Evolutionary conservation across 192 early-diverging fungal species (phyloP), one percentile per base, ranked within the genome.

Genomic region (Jimgerdemannia lactiflua): DNA sequence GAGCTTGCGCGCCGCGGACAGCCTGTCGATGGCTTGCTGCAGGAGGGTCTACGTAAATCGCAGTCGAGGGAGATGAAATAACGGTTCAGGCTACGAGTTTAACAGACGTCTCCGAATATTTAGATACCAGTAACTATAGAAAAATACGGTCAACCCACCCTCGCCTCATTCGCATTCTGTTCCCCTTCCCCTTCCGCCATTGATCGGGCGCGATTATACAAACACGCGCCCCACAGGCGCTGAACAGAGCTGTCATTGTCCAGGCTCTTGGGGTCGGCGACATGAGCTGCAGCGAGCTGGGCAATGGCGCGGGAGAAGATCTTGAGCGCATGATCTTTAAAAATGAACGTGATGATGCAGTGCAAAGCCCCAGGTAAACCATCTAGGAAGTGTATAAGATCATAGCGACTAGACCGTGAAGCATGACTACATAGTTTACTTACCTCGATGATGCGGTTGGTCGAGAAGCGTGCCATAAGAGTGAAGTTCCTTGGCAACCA

Each of bases 401-500:
- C 29, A 29, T 29, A 0, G 29, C 29, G 29, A 29, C 29, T 29
- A 29, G 1, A 29, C 29, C 29, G 29, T 29, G 29, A 29, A 1
- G 29, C 29, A 29, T 29, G 29, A 29, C 29, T 29, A 29, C 29
- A 29, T 44, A 10, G 4, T 39, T n/a, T 40, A n/a, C 10, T 54
- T 82, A 82, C 80, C 80, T 10, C 41, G 18, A 39, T 82, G 78
- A 39, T 70, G 39, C n/a, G 72, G 74, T 7, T 69, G 39, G 20
- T 82, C 80, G 42, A 82, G 64, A 14, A 72, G 43, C 20, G 76
- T 72, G 7, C 80, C 77, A 43, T 82, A 82, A 18, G 78, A 77
- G 3, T 82, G 77, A 20, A 82, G 68, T 39, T 82, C 80, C 68
- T 82, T 77, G 40, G 80, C 71, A 39, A 76, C 74, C 39, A 77